Base-by-base conservation (phyloP, 1,284 basidiomycete genomes). In the Rhodotorula sp. region DNA sequence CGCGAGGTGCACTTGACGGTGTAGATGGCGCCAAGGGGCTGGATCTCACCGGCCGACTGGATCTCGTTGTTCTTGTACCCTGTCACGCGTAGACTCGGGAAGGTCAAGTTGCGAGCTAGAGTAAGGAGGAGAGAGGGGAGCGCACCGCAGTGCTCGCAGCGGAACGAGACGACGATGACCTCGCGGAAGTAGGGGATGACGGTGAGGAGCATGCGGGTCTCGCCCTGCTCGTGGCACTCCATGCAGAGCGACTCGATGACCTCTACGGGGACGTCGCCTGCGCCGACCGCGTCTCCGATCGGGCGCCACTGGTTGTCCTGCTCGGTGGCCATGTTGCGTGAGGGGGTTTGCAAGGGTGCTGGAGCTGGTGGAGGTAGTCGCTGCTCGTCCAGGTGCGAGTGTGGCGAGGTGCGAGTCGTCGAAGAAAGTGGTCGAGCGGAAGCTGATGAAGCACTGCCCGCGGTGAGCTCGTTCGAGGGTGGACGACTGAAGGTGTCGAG, bases 121-220 rank as follows among this genome's bases (percentile, higher is more conserved):
- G 29, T 54, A 25, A 54, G 61, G 32, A n/a, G 41, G 7, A n/a
- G 50, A 56, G 29, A 32, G 7, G n/a, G 27, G 32, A 25, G 54
- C 75, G 87, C 84, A 32, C 94, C 94, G 79, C 97, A 99, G 81
- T 94, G 89, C 66, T 96, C 91, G 81, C 97, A 99, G 70, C 88
- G 87, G 85, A 99, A 99, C 56, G 92, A 95, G 87, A 95, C 94
- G 70, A 99, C 88, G 78, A 99, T 91, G 67, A 99, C 90, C 82
- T 99, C 92, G 69, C 88, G 87, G 84, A 99, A 99, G 84, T 91
- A 99, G 0, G 97, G 97, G 70, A 99, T 99, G 29, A 90, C 90
- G 3, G 96, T 99, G 67, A 99, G 85, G 75, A 99, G 87, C 80
- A 99, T 84, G 61, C 94, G 86, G 1, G 97, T 99, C n/a, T 85